Evolutionary conservation across 768 basidiomycete species (phyloP).

Genomic region (Calocybe gangraenosa): DNA sequence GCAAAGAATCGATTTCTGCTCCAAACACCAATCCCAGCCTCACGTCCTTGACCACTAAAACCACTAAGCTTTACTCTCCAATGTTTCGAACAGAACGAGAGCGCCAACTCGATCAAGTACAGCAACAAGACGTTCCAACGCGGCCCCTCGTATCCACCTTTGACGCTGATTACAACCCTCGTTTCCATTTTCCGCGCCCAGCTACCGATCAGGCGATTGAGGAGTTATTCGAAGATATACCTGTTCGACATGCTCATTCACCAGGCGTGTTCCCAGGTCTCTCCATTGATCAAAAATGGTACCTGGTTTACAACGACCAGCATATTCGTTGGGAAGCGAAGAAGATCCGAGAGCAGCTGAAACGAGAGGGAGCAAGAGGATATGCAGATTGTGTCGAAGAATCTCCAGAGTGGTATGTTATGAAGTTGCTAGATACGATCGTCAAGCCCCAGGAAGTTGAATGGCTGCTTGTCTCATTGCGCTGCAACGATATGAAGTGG

Average conservation of each 20-base stretch:
- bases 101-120: no score
- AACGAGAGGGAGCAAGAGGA: background rate
- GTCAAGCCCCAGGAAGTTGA: background rate
- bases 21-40: no score
- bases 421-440: background rate
- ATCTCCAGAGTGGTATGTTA: conserved; percentile 2
- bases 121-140: no score
- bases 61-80: no score
- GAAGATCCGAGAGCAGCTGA: background rate
- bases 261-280: background rate
- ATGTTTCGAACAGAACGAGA: no score
- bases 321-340: background rate
- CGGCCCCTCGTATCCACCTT: no score
- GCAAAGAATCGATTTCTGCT: no score
- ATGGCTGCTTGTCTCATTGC: background rate
- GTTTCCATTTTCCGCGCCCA: background rate
- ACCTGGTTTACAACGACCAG: background rate
- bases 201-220: background rate
- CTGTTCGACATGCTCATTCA: background rate
- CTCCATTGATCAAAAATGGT: conserved; percentile 1
- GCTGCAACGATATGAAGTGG: background rate
- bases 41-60: no score
- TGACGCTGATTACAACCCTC: background rate
- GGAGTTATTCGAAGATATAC: background rate
- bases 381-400: background rate